Base-by-base conservation (phyloP, 371 early-diverging fungal species). In the Mucor velutinosus region DNA sequence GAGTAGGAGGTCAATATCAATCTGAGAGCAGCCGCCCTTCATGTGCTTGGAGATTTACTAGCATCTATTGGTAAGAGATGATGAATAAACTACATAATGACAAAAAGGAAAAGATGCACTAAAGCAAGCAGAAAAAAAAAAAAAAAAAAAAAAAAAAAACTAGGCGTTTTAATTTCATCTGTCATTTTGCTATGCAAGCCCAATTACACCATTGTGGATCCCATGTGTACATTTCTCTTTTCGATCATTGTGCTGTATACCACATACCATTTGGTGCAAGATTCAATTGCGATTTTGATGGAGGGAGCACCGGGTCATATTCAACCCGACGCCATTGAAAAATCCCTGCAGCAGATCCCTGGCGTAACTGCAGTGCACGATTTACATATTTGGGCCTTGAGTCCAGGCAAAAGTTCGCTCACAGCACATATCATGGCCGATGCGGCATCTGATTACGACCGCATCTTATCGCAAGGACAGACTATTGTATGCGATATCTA, bases 41-140 rank as follows among this genome's bases (percentile, higher is more conserved):
- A 96, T 74, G 94, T 94, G 21, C 71, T 96, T 25, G 94, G 95
- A n/a, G 96, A 96, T 76, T 73, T 95, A 25, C 74, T 95, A 12
- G 90, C 90, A 2, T 93, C 94, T 11, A 75, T 94, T 33, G 96
- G 79, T 79, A 71, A 61, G 53, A 47, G 37, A 5, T 27, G 35
- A 25, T 27, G 32, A 47, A 7, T 7, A 6, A 21, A 53, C 17
- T 23, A 43, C 43, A 43, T 43, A 43, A 43, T 43, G 43, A 14
- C 11, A 39, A 4, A 17, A n/a, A n/a, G n/a, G n/a, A n/a, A n/a
- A n/a, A n/a, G 30, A 30, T 30, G 14, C 41, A 55, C 27, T 21
- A 56, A 25, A 39, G n/a, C n/a, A n/a, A n/a, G n/a, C n/a, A n/a
- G n/a, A 43, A 30, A 29, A 39, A 32, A 64, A 19, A 35, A 35